Evolutionary conservation across 805 yeast genomes (phyloP), one percentile per base, ranked within the genome.

Genomic region (Yamadazyma laniorum): DNA sequence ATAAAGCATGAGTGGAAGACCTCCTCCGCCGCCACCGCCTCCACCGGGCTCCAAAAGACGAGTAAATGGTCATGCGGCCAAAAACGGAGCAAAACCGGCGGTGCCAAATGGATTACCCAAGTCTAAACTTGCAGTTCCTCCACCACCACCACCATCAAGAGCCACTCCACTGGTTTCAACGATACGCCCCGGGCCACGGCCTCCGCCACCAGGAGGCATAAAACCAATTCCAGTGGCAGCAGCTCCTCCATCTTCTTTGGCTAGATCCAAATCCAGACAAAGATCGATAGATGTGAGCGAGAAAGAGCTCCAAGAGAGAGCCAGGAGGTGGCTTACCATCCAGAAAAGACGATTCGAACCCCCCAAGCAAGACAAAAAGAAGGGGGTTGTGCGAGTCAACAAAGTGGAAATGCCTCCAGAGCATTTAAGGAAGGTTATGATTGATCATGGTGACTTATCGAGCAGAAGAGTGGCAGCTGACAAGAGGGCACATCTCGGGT

Each of bases 401-500:
- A 85, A 85, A 53, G 73, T 80, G 1, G 89, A 86, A 47, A 83
- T 90, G 89, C 96, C 97, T 0, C 95, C 95, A 0, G 96, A 90
- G 52, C 97, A 90, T 62, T 63, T 91, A 17, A 72, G 99, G 30
- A 87, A 86, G 56, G 85, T 89, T 42, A 78, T 91, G 55, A 73
- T 74, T 35, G 87, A 81, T 44, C 95, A 88, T 52, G 89, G 89
- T 1, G 96, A 91, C 52, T 75, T 90, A 68, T 78, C 95, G 1
- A 78, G 90, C 2, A 76, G 78, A 47, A 80, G 81, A 45, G 85
- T 85, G 34, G 81, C 91, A 15, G 77, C 84, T 9, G 97, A 91
- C 52, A 90, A 89, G 55, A 70, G 91, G 43, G 79, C 96, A 0
- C 89, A 86, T 52, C 63, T 95, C 18, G 96, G 96, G 1, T 90